Evolutionary conservation across 768 basidiomycete species (phyloP), one percentile per base, ranked within the genome.

Genomic region (Butyriboletus loyo): DNA sequence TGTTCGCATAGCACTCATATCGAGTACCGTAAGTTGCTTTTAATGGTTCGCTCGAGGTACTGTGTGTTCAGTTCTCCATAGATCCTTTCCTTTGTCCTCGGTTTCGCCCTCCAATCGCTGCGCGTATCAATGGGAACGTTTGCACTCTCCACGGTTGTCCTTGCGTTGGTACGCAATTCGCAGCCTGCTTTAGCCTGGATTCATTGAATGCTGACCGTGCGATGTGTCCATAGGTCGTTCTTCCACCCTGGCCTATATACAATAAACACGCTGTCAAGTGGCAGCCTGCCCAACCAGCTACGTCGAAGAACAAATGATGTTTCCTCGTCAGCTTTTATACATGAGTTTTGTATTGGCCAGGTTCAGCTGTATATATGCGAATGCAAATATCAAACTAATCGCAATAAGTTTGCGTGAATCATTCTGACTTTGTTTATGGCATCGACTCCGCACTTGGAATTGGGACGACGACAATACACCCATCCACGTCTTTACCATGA

Each of bases 161-260:
- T 68, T 39, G 54, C 57, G 10, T 35, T 66, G 61, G 66, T 68
- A 37, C 32, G 65, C 22, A 19, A 30, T 30, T 28, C 27, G 1
- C 25, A 27, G 10, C 22, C 10, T 15, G 32, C 7, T 9, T 32
- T 17, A 0, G 14, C 19, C 5, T 21, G 17, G 17, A 1, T n/a
- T 21, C n/a, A 5, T 21, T 11, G 28, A 27, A 22, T 22, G 37
- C 49, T 61, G 28, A 64, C 32, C 7, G 19, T 38, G 21, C 2
- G 27, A 19, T 24, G 40, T 28, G 7, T 11, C 14, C 19, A 5
- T 7, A 89, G 88, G 66, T 76, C 42, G 73, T 83, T 13, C 54
- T 90, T 5, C 89, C 88, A 0, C 83, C 84, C 9, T 91, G 89
- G 89, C 78, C 83, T 0, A 71, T 79, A 67, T 65, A 55, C 35